phyloP scores from a whole-genome alignment of 2,329 filamentous ascomycete species.

The Phialophora verrucosa region DNA sequence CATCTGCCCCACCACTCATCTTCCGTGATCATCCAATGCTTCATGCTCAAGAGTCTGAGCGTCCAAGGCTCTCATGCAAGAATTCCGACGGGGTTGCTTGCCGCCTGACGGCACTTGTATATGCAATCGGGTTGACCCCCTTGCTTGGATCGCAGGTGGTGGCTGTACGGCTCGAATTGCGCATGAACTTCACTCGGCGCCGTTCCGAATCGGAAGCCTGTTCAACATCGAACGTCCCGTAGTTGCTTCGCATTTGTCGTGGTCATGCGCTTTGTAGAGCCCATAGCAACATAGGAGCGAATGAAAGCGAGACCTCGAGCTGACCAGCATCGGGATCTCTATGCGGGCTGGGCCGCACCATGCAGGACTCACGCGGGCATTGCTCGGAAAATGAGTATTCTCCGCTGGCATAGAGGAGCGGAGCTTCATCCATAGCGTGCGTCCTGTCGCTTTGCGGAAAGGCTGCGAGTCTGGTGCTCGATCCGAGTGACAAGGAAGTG shows the following conservation, averaged over 20 bases:
- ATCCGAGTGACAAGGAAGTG: slow-evolving; percentile 13
- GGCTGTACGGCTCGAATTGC: background rate
- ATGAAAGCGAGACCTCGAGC: slow-evolving; percentile 13
- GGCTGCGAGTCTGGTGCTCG: slow-evolving; percentile 5
- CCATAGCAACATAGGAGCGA: slow-evolving; percentile 2
- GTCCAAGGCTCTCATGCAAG: slow-evolving; percentile 12
- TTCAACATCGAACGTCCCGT: background rate
- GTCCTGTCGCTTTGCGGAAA: slow-evolving; percentile 8
- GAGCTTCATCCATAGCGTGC: background rate
- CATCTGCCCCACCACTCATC: slow-evolving; percentile 26
- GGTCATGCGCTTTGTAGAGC: slow-evolving; percentile 11
- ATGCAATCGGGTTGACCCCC: background rate
- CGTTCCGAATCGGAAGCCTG: slow-evolving; percentile 2
- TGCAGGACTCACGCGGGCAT: slow-evolving; percentile 10
- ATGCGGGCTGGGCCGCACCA: slow-evolving; percentile 9
- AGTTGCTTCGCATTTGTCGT: background rate
- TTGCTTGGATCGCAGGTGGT: background rate
- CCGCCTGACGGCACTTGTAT: slow-evolving; percentile 18
- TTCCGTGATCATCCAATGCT: slow-evolving; percentile 15
- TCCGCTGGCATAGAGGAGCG: slow-evolving; percentile 3
- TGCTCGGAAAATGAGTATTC: slow-evolving; percentile 7
- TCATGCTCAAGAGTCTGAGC: slow-evolving; percentile 7
- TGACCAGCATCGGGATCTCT: slow-evolving; percentile 1
- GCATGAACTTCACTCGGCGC: slow-evolving; percentile 13
- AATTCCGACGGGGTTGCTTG: slow-evolving; percentile 8